A percentile compares a stretch with the other conserved stretches of the same genome.
phyloP scores from a whole-genome alignment of 2,329 filamentous ascomycete species.

The Claviceps humidiphila region DNA sequence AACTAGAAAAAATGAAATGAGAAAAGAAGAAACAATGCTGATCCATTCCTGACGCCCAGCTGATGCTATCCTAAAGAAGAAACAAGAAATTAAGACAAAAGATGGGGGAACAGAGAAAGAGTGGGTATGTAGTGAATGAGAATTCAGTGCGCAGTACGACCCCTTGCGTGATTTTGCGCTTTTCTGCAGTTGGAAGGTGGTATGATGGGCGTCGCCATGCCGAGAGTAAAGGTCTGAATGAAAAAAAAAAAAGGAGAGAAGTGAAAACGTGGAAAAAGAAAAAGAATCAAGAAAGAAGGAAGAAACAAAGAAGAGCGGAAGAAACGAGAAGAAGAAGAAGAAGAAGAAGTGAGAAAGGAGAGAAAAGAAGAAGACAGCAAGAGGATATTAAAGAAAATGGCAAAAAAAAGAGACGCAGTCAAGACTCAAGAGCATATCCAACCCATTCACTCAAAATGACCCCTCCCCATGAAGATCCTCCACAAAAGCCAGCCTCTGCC shows the following conservation, averaged over 20 bases:
- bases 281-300: background rate
- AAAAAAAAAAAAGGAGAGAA: background rate
- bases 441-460: background rate
- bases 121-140: background rate
- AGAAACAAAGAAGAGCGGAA: background rate
- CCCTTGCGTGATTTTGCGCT: background rate
- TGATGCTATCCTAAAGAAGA: background rate
- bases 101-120: background rate
- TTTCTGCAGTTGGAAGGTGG: no score
- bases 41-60: background rate
- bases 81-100: background rate
- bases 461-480: constrained; percentile 22
- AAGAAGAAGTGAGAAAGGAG: background rate
- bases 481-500: constrained; percentile 30
- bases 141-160: background rate
- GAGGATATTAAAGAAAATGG: background rate
- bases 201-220: no score
- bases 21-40: background rate
- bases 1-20: background rate
- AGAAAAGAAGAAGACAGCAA: no score
- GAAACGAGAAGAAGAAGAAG: background rate
- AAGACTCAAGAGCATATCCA: background rate
- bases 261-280: background rate
- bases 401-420: background rate
- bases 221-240: background rate